Evolutionary conservation across 495 filamentous ascomycete species (phyloP), one percentile per base, ranked within the genome.

Genomic region (Penicillium chermesinum): DNA sequence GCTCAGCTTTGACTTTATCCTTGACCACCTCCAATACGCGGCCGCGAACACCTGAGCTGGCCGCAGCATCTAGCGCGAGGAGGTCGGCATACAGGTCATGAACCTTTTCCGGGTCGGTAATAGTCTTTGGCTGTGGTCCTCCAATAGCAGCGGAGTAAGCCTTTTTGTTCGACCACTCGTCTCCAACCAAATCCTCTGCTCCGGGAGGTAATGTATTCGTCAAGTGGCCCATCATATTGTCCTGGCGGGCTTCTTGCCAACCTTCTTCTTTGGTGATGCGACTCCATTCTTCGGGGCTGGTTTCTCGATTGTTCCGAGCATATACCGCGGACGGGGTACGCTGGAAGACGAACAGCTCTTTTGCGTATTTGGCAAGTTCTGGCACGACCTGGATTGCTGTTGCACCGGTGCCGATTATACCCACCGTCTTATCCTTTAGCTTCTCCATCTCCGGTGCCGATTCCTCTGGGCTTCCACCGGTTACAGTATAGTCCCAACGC

Each of bases 261-360:
- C 66, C 75, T 12, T 61, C 59, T 40, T 59, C 55, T 34, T 13
- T 33, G 9, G 63, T 59, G 27, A 74, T 30, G 38, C 63, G 20
- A 55, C 58, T 40, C 57, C 67, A 81, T 44, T 69, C 71, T 25
- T 69, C 58, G 0, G 63, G 57, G 35, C 80, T 74, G 0, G 76
- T 84, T 7, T 58, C 46, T 34, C 64, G 61, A 40, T 85, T 70
- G 2, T 65, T 64, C 16, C 78, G 78, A 25, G 17, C 14, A 43
- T 69, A 71, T 3, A 84, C 74, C 0, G 70, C 46, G 0, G 80
- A 69, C 16, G 80, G 77, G 1, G 75, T 77, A 0, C 76, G 64
- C 46, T 79, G 74, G 44, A 76, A 69, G 1, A 79, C 72, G n/a
- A 63, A 67, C 9, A 77, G 54, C 16, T 66, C 42, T 7, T 48